Conservation (phyloP, 1,284 basidiomycete genomes). For the Trametes sp. region DNA sequence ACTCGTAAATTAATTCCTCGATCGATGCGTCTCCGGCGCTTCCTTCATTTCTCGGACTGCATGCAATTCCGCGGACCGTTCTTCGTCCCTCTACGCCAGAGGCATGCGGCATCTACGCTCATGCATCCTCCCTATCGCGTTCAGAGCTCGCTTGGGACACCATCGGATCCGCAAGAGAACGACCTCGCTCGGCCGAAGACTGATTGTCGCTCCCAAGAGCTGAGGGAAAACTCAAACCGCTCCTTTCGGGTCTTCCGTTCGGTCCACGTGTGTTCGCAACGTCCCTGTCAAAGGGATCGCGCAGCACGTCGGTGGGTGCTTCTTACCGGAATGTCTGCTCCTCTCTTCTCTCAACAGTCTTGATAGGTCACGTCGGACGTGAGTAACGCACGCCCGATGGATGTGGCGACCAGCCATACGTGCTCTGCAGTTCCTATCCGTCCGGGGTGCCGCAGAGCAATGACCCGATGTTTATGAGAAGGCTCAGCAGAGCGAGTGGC, state of each 20-base stretch:
- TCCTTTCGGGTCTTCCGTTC: conserved; percentile 19
- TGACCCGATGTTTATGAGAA: neutral
- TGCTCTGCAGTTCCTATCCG: neutral
- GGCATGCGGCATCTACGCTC: neutral
- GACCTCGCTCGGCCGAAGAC: neutral
- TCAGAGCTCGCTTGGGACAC: neutral
- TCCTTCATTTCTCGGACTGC: conserved; percentile 6
- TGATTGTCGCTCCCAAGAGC: neutral
- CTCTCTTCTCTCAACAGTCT: conserved; percentile 26
- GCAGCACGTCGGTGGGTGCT: conserved; percentile 29
- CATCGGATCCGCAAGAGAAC: conserved; percentile 6
- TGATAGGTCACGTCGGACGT: conserved; percentile 24
- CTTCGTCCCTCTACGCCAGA: neutral
- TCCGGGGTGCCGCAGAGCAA: neutral
- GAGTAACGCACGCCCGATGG: conserved; percentile 9
- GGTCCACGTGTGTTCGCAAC: conserved; percentile 27
- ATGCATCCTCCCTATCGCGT: neutral
- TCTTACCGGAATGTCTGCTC: conserved; percentile 21
- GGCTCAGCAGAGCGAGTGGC: no score
- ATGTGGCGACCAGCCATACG: conserved; percentile 6
- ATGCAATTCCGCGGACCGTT: conserved; percentile 8
- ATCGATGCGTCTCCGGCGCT: conserved; percentile 16
- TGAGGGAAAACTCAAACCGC: conserved; percentile 12
- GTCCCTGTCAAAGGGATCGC: conserved; percentile 28
- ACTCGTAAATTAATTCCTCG: conserved; percentile 19